Conservation (phyloP, 805 yeast species). For the Candida nitratophila region DNA sequence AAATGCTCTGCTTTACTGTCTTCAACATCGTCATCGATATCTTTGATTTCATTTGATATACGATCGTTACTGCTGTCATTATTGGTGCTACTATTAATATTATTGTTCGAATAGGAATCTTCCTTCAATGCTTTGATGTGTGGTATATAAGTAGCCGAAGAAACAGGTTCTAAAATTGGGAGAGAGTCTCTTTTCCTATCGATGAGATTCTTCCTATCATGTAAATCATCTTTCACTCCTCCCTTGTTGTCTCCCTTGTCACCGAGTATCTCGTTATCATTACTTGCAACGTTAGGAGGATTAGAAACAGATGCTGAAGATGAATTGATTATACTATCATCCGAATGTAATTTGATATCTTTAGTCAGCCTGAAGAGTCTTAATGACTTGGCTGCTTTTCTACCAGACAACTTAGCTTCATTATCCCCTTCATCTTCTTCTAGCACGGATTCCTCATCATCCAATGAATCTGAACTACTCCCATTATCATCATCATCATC, state of each 20-base stretch:
- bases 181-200: slow-evolving; percentile 1
- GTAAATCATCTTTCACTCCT: neutral
- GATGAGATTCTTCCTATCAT: neutral
- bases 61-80: neutral
- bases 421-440: neutral
- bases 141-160: slow-evolving; percentile 67
- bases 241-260: neutral
- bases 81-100: neutral
- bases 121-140: slow-evolving; percentile 37
- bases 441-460: neutral
- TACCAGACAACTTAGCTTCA: slow-evolving; percentile 32
- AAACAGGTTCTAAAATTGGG: slow-evolving; percentile 46
- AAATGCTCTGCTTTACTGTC: slow-evolving; percentile 30
- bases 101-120: neutral
- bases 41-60: too few relatives aligned
- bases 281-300: neutral
- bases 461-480: neutral
- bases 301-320: too few relatives aligned
- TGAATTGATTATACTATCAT: neutral
- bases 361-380: slow-evolving; percentile 37
- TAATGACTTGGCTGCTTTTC: slow-evolving; percentile 53
- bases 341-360: neutral
- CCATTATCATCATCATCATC: too few relatives aligned
- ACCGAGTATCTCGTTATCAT: neutral
- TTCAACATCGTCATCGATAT: neutral